Conservation (phyloP, 164 flowering plant species). For the Chloranthus sessilifolius region DNA sequence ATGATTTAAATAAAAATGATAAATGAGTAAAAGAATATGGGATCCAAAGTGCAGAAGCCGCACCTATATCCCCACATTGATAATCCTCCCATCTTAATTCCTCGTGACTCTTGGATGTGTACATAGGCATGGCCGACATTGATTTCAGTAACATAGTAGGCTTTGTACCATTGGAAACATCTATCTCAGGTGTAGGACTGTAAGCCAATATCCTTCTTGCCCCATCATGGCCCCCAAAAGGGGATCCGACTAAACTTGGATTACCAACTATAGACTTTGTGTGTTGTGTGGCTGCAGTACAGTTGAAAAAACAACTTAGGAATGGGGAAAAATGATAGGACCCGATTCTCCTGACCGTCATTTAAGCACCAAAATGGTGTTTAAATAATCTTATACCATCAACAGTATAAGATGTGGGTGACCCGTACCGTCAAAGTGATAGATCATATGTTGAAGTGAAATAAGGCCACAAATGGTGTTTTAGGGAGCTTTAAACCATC, state of each 20-base stretch:
- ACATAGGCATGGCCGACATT: slow-evolving; percentile 91
- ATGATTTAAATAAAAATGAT: too few relatives aligned
- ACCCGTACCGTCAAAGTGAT: too few relatives aligned
- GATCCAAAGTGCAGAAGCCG: neutral
- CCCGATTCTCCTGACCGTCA: too few relatives aligned
- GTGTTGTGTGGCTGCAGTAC: slow-evolving; percentile 56
- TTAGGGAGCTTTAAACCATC: too few relatives aligned
- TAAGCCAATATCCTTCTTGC: slow-evolving; percentile 75
- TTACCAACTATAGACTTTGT: slow-evolving; percentile 60
- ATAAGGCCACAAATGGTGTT: too few relatives aligned
- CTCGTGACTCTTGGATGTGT: slow-evolving; percentile 93
- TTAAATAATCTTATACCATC: too few relatives aligned
- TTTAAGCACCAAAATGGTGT: too few relatives aligned
- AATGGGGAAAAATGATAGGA: neutral
- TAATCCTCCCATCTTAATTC: slow-evolving; percentile 99
- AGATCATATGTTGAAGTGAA: too few relatives aligned
- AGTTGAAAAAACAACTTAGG: neutral
- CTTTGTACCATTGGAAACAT: slow-evolving; percentile 43
- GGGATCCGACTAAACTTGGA: slow-evolving; percentile 54
- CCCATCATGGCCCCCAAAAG: slow-evolving; percentile 68
- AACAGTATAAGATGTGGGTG: too few relatives aligned
- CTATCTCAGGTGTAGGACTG: slow-evolving; percentile 62
- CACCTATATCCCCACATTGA: slow-evolving; percentile 90
- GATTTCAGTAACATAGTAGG: slow-evolving; percentile 82
- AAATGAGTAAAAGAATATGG: too few relatives aligned